phyloP scores from a whole-genome alignment of 1,139 yeast genomes.

The Geotrichum macrosporum region DNA sequence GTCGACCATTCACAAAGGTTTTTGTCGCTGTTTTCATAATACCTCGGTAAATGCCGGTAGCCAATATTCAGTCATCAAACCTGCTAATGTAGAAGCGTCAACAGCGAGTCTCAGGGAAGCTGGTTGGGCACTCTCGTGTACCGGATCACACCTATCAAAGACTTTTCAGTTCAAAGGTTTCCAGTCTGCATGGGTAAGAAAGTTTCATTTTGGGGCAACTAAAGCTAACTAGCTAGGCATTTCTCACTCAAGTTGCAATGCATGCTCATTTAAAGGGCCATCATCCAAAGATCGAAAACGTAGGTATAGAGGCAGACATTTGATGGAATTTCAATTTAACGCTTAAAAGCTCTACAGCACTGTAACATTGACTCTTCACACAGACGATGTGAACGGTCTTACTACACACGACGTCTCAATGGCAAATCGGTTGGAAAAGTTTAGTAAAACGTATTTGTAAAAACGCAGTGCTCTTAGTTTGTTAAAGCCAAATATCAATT shows the following conservation, averaged over 20 bases:
- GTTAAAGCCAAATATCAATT: too few relatives aligned
- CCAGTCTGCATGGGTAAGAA: slow-evolving; percentile 28
- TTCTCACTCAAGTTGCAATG: slow-evolving; percentile 58
- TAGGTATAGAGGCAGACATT: slow-evolving; percentile 15
- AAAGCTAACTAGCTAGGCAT: slow-evolving; percentile 36
- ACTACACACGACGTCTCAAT: slow-evolving; percentile 56
- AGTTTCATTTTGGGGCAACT: neutral
- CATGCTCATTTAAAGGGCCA: slow-evolving; percentile 60
- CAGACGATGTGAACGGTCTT: slow-evolving; percentile 62
- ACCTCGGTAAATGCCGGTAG: too few relatives aligned
- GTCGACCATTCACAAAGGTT: neutral
- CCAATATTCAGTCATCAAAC: neutral
- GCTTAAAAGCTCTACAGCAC: slow-evolving; percentile 48
- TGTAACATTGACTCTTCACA: slow-evolving; percentile 55
- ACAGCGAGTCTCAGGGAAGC: slow-evolving; percentile 1
- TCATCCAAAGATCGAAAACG: slow-evolving; percentile 50
- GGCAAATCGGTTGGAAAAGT: slow-evolving; percentile 50
- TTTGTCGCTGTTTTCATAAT: neutral
- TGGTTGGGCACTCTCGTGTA: slow-evolving; percentile 3
- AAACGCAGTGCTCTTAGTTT: too few relatives aligned
- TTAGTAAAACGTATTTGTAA: slow-evolving; percentile 13
- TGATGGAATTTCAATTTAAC: too few relatives aligned
- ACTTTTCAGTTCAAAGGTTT: slow-evolving; percentile 25
- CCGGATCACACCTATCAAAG: slow-evolving; percentile 7
- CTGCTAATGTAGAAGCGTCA: neutral